Evolutionary conservation across 2,329 filamentous ascomycete species (phyloP).

Genomic region (Fusarium sp.): DNA sequence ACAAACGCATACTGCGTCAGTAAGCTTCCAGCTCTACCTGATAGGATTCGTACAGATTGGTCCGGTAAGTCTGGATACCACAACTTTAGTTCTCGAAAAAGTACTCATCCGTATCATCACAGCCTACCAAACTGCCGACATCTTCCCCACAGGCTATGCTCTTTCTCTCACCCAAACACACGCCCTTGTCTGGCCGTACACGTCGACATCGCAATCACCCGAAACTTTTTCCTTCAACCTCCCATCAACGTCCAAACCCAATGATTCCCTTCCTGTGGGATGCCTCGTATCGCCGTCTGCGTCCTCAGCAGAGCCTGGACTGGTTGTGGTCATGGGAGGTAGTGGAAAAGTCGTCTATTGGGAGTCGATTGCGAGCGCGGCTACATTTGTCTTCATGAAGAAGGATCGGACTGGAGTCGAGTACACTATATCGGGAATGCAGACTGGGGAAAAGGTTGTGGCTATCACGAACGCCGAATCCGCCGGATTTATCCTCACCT

Average conservation of each 20-base stretch:
- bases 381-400: slow-evolving; percentile 83
- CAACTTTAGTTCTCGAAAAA: neutral
- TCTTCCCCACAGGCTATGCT: slow-evolving; percentile 77
- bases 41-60: slow-evolving; percentile 75
- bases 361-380: slow-evolving; percentile 92
- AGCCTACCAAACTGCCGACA: slow-evolving; percentile 73
- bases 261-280: slow-evolving; percentile 82
- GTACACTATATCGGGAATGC: slow-evolving; percentile 76
- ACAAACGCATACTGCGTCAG: slow-evolving; percentile 87
- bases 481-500: slow-evolving; percentile 85
- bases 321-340: slow-evolving; percentile 85
- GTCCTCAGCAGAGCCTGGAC: slow-evolving; percentile 81
- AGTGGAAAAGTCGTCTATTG: slow-evolving; percentile 91
- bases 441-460: slow-evolving; percentile 80
- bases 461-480: slow-evolving; percentile 85
- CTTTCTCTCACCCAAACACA: slow-evolving; percentile 83
- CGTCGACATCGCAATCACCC: slow-evolving; percentile 71
- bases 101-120: slow-evolving; percentile 29
- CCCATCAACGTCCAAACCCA: slow-evolving; percentile 74
- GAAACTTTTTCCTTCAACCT: slow-evolving; percentile 85
- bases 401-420: slow-evolving; percentile 85
- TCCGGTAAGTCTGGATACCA: slow-evolving; percentile 64
- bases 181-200: slow-evolving; percentile 92
- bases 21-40: slow-evolving; percentile 84
- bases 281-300: slow-evolving; percentile 83